A percentile compares a stretch with the other conserved stretches of the same genome.
Evolutionary conservation across 163 green algal species (phyloP).

Genomic region (Trebouxia gelatinosa): DNA sequence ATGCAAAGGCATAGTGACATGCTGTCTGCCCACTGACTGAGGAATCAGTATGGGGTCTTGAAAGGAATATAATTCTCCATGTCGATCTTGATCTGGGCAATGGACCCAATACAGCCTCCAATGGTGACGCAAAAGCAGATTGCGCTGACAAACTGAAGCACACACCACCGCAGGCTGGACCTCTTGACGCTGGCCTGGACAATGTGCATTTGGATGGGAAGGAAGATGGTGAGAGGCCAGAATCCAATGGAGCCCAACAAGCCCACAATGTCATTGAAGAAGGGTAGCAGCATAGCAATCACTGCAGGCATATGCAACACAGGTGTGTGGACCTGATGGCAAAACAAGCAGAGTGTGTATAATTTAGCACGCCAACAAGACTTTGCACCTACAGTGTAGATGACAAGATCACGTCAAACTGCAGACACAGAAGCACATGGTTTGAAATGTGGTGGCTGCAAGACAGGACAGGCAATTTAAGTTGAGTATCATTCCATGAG

Average conservation of each 20-base stretch:
- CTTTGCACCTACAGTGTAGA: neutral
- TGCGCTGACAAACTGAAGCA: slow-evolving; percentile 5
- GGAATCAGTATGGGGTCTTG: neutral
- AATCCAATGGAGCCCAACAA: slow-evolving; percentile 12
- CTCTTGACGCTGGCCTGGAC: neutral
- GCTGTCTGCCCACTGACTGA: too few species aligned
- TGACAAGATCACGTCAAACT: neutral
- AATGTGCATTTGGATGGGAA: slow-evolving; percentile 26
- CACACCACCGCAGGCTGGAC: slow-evolving; percentile 2
- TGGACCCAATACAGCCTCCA: neutral
- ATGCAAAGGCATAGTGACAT: too few species aligned
- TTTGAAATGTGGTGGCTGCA: neutral
- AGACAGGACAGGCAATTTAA: neutral
- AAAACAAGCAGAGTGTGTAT: neutral
- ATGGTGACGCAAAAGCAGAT: neutral
- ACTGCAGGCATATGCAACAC: too few species aligned
- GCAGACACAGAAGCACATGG: neutral
- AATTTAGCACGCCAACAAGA: neutral
- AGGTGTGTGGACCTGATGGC: neutral
- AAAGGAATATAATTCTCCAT: slow-evolving; percentile 8
- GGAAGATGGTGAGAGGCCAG: slow-evolving; percentile 29
- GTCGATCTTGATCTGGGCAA: slow-evolving; percentile 13
- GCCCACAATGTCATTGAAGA: slow-evolving; percentile 31
- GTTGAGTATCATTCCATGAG: neutral
- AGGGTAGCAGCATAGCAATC: slow-evolving; percentile 27